phyloP scores from a whole-genome alignment of 2,329 filamentous ascomycete species.

The Ophiostoma sp. region DNA sequence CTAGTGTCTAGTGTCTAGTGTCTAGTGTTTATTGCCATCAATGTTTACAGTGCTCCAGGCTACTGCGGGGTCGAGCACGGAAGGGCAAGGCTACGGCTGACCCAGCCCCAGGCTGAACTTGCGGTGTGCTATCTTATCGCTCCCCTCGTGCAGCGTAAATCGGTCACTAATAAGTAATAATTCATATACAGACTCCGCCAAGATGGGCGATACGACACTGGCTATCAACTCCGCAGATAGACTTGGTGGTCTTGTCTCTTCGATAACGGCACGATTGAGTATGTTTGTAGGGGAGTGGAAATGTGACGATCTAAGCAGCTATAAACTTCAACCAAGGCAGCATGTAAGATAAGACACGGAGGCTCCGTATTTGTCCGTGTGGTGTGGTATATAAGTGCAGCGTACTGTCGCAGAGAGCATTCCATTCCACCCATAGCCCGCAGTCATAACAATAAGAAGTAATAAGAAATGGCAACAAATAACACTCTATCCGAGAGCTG shows the following conservation, averaged over 20 bases:
- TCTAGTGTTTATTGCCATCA: not conserved
- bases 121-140: slow-evolving; percentile 3
- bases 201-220: not conserved
- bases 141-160: not conserved
- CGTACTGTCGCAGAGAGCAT: not conserved
- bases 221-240: not conserved
- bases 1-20: not conserved
- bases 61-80: not conserved
- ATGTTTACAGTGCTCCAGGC: not conserved
- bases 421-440: not conserved
- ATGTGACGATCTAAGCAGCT: too few species aligned
- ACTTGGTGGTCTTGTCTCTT: too few species aligned
- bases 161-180: not conserved
- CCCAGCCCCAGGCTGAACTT: not conserved
- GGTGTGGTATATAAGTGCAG: not conserved
- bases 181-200: not conserved
- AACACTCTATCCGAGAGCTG: slow-evolving; percentile 2
- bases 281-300: too few species aligned
- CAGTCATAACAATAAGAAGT: not conserved
- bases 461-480: slow-evolving; percentile 3
- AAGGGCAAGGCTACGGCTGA: slow-evolving; percentile 6
- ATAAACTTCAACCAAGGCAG: not conserved
- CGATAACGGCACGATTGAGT: too few species aligned
- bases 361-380: not conserved
- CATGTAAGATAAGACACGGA: not conserved